Evolutionary conservation across 164 flowering plant species (phyloP).

Genomic region (Cinnamomum chago): DNA sequence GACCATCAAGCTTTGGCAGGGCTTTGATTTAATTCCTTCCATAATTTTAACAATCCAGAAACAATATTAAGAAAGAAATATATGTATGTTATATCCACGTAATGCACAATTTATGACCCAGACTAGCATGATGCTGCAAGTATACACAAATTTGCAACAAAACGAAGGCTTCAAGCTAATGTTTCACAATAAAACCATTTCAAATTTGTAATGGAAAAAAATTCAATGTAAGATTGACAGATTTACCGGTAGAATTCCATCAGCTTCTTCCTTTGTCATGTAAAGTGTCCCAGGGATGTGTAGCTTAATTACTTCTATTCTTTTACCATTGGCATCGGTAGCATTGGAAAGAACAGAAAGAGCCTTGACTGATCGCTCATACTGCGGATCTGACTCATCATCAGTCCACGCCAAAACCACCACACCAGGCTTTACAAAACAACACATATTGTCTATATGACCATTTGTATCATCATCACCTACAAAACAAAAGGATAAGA

Average conservation of each 20-base stretch:
- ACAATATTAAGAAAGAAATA: no score
- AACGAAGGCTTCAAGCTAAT: neutral
- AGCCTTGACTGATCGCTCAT: conserved; percentile 71
- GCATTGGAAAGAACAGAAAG: conserved; percentile 55
- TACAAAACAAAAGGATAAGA: conserved; percentile 18
- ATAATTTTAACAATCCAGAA: no score
- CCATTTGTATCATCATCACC: conserved; percentile 99
- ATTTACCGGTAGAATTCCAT: conserved; percentile 55
- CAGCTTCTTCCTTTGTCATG: conserved; percentile 85
- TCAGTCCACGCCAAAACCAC: conserved; percentile 95
- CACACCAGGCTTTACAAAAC: conserved; percentile 90
- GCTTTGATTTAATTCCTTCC: no score
- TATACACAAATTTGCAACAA: neutral
- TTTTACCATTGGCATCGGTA: conserved; percentile 82
- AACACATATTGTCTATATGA: conserved; percentile 96
- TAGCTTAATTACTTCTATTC: conserved; percentile 67
- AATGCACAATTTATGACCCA: no score
- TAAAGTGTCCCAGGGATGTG: conserved; percentile 87
- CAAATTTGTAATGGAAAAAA: neutral
- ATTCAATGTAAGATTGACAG: neutral
- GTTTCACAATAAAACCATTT: neutral
- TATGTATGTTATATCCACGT: no score
- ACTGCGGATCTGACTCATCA: conserved; percentile 80
- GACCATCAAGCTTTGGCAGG: no score
- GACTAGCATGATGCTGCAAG: no score